phyloP scores from a whole-genome alignment of 345 rosid genomes.

The Erucastrum elatum region DNA sequence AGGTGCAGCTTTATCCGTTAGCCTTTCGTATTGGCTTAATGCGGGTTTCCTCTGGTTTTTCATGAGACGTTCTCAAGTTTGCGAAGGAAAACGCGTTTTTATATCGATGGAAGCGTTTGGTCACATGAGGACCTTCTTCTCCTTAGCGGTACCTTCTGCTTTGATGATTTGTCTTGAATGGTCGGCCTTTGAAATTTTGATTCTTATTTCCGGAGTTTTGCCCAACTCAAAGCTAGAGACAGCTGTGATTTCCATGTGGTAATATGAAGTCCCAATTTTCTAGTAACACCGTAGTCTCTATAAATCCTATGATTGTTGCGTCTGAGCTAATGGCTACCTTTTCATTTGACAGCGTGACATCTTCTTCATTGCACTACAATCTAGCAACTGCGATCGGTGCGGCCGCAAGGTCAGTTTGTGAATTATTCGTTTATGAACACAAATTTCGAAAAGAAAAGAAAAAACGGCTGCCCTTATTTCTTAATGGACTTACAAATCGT shows the following conservation, averaged over 20 bases:
- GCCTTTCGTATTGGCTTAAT: constrained; percentile 24
- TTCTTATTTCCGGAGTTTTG: constrained; percentile 43
- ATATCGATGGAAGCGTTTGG: constrained; percentile 7
- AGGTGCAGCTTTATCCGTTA: constrained; percentile 26
- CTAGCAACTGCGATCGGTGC: constrained; percentile 11
- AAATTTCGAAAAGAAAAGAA: not conserved
- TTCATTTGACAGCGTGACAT: not conserved
- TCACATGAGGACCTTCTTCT: constrained; percentile 10
- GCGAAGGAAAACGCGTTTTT: not conserved
- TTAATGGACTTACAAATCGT: not conserved
- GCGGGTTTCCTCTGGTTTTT: constrained; percentile 19
- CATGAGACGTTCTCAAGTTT: constrained; percentile 8
- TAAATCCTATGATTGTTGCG: not conserved
- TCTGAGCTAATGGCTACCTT: not conserved
- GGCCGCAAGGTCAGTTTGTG: constrained; percentile 23
- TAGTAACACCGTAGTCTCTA: not conserved
- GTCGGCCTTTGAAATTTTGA: constrained; percentile 57
- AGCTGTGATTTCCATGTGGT: constrained; percentile 51
- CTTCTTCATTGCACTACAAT: constrained; percentile 22
- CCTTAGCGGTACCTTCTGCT: constrained; percentile 28
- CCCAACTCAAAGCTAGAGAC: constrained; percentile 56
- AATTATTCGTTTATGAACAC: not conserved
- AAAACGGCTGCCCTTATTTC: not conserved
- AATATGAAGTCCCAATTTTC: not conserved
- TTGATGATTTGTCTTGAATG: constrained; percentile 47